phyloP scores from a whole-genome alignment of 345 rosid genomes.

The Salix viminalis region DNA sequence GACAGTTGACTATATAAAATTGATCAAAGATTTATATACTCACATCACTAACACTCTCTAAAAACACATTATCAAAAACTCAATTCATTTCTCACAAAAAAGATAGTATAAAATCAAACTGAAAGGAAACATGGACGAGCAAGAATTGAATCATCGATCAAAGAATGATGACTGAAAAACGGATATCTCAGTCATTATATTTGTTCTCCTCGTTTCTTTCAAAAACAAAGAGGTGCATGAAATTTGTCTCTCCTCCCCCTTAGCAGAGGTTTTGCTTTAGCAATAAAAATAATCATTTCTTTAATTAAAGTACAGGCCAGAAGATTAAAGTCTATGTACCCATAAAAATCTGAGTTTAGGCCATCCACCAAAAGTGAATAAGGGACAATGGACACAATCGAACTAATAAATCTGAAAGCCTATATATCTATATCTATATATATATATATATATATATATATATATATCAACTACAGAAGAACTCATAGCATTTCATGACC shows the following conservation, averaged over 20 bases:
- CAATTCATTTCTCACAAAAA: not conserved
- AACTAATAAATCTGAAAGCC: not conserved
- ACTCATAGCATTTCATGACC: not conserved
- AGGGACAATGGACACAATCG: not conserved
- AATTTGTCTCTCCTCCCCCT: not conserved
- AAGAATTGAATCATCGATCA: constrained; percentile 59
- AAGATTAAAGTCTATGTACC: too few species aligned
- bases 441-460: too few species aligned
- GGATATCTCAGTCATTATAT: constrained; percentile 55
- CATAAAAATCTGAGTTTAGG: too few species aligned
- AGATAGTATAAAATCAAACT: not conserved
- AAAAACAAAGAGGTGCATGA: constrained; percentile 1
- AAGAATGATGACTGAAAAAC: constrained; percentile 45
- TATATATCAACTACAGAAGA: not conserved
- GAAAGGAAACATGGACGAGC: constrained; percentile 43
- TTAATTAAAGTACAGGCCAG: too few species aligned
- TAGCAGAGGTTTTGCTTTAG: not conserved
- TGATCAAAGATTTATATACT: too few species aligned
- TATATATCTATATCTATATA: too few species aligned
- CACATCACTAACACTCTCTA: not conserved
- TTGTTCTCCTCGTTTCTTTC: constrained; percentile 30
- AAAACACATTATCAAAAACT: not conserved
- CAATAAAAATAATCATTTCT: not conserved
- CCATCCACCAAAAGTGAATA: too few species aligned
- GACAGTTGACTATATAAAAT: not conserved